Evolutionary conservation across 1,284 basidiomycete genomes (phyloP).

Genomic region (Ustilago vetiveriae): DNA sequence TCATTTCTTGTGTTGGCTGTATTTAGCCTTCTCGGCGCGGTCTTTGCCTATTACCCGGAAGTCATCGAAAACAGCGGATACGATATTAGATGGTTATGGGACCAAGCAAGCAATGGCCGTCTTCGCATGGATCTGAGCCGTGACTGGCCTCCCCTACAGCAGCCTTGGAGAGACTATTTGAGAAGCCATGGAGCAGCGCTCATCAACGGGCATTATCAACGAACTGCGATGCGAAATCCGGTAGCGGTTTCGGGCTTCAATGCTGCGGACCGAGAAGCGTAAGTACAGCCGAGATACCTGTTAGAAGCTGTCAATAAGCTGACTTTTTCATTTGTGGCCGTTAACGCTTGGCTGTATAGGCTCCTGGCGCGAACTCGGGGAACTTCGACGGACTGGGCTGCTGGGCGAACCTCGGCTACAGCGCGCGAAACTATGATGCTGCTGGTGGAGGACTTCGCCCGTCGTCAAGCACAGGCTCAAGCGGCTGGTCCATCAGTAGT

Average conservation of each 20-base stretch:
- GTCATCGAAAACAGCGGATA: slow-evolving; percentile 1
- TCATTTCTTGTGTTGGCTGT: too few species aligned
- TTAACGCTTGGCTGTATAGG: too few species aligned
- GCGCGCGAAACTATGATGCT: too few species aligned
- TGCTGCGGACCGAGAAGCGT: not conserved
- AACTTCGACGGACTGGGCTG: too few species aligned
- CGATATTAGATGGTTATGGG: slow-evolving; percentile 1
- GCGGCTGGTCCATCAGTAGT: too few species aligned
- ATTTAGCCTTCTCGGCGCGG: not conserved
- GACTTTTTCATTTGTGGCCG: not conserved
- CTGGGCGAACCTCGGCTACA: too few species aligned
- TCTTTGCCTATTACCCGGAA: not conserved
- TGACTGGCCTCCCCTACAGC: not conserved
- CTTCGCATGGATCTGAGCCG: not conserved
- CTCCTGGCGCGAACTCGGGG: too few species aligned
- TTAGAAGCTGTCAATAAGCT: too few species aligned
- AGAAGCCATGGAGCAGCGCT: not conserved
- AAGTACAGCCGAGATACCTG: too few species aligned
- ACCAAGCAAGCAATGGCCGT: not conserved
- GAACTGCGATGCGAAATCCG: not conserved
- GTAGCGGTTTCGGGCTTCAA: too few species aligned
- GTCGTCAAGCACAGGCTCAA: too few species aligned
- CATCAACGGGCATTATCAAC: not conserved
- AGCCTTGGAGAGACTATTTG: slow-evolving; percentile 1
- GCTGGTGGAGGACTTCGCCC: too few species aligned